Conservation (phyloP, 768 basidiomycete species). For the Calocybe indica region DNA sequence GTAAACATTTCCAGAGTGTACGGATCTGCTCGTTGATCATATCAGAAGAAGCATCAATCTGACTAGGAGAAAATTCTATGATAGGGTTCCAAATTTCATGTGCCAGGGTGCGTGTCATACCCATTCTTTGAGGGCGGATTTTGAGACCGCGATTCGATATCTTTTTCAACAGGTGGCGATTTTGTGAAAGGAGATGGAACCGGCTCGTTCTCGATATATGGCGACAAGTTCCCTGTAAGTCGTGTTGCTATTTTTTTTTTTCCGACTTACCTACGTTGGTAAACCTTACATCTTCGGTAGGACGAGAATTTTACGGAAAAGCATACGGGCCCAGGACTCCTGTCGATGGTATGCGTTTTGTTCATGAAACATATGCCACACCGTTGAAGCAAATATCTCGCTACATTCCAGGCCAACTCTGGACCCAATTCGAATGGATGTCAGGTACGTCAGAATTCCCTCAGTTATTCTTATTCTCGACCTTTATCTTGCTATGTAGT, state of each 20-base stretch:
- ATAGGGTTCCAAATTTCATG: conserved; percentile 90
- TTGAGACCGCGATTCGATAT: not conserved
- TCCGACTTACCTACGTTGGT: not conserved
- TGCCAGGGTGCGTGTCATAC: conserved; percentile 63
- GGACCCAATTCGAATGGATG: conserved; percentile 93
- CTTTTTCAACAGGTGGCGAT: conserved; percentile 64
- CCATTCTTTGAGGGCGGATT: not conserved
- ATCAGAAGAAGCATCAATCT: not conserved
- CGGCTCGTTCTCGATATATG: conserved; percentile 95
- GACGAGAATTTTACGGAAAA: conserved; percentile 95
- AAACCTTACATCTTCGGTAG: conserved; percentile 25
- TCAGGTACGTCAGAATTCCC: conserved; percentile 41
- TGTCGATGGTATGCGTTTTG: conserved; percentile 71
- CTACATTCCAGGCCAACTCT: conserved; percentile 76
- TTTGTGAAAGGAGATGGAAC: conserved; percentile 95
- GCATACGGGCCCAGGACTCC: conserved; percentile 77
- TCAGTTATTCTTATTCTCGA: not conserved
- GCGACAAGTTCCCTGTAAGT: conserved; percentile 84
- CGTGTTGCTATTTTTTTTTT: not conserved
- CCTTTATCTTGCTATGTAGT: conserved; percentile 36
- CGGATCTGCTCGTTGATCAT: conserved; percentile 12
- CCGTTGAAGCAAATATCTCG: not conserved
- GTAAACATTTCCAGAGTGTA: conserved; percentile 57
- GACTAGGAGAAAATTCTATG: conserved; percentile 4
- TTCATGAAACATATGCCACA: conserved; percentile 1